Base-by-base conservation (phyloP, 2,329 filamentous ascomycete genomes). In the Parascedosporium putredinis region DNA sequence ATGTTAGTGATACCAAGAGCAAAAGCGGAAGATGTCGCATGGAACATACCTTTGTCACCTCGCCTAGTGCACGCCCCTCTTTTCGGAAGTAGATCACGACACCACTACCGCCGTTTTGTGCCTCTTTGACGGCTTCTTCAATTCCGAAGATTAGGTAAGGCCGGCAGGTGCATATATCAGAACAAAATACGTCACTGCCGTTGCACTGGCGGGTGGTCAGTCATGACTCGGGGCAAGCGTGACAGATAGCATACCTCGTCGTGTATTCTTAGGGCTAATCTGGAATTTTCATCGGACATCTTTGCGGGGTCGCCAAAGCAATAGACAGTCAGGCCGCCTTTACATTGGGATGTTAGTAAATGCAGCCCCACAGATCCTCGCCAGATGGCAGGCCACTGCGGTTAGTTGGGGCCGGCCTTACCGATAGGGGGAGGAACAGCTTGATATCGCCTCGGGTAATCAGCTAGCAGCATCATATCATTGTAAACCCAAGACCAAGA, bases 81-180 rank as follows among this genome's bases (percentile, higher is more conserved):
- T 98, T 98, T 57, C 93, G 83, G 79, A 97, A 98, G 66, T 98
- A 98, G 64, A 97, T 96, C 49, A 97, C 93, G 20, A 96, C 88
- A 51, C 91, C 91, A 58, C 85, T 91, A 45, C 91, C 91, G 49
- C 91, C 91, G 51, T 86, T 88, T 64, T 97, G 93, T 9, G 93
- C 93, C 68, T 97, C 89, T 62, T 94, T 95, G 58, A 98, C 91
- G 10, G 93, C 93, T 67, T 98, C 93, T 61, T 95, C 89, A 54
- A 98, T 94, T 53, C 93, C 93, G 63, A 94, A 97, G 61, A 95
- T 94, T 51, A 97, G 80, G 64, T 97, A 97, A 14, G 93, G 93
- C 51, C 88, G 79, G 67, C 91, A 97, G 9, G 93, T 97, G 70
- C 93, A 97, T 61, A 97, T 98, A 64, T 98, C 93, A 18, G 89